phyloP scores from a whole-genome alignment of 2,329 filamentous ascomycete species.

The Fusarium siculi region DNA sequence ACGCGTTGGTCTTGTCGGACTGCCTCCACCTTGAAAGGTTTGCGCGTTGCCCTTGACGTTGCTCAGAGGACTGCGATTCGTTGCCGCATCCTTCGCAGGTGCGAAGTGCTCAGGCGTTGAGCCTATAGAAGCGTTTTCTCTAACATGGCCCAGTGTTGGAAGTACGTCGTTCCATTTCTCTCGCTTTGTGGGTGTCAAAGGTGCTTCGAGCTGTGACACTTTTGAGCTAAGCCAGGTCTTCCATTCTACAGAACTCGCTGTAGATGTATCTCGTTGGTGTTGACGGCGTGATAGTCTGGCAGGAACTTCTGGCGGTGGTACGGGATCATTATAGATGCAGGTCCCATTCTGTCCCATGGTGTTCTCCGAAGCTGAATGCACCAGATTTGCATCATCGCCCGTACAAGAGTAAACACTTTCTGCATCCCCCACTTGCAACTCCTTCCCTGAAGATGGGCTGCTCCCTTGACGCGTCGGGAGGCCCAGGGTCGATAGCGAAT shows the following conservation, averaged over 20 bases:
- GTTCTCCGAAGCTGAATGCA: neutral
- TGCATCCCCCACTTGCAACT: conserved; percentile 52
- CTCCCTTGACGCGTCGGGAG: conserved; percentile 55
- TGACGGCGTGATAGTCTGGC: conserved; percentile 35
- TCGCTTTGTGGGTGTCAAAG: conserved; percentile 21
- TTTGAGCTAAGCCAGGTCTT: conserved; percentile 65
- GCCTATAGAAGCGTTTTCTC: conserved; percentile 63
- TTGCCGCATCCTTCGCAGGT: neutral
- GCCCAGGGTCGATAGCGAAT: conserved; percentile 53
- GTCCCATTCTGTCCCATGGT: neutral
- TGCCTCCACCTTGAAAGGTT: neutral
- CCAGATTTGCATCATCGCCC: conserved; percentile 37
- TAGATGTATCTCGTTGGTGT: conserved; percentile 53
- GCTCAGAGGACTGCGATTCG: conserved; percentile 23
- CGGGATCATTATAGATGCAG: conserved; percentile 14
- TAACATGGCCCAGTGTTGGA: conserved; percentile 54
- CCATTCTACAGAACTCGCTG: conserved; percentile 63
- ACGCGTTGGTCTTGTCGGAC: neutral
- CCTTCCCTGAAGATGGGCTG: conserved; percentile 52
- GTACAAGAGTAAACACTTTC: conserved; percentile 62
- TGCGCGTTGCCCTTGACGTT: conserved; percentile 19
- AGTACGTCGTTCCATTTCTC: neutral
- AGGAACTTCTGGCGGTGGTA: conserved; percentile 1
- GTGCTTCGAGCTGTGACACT: conserved; percentile 57
- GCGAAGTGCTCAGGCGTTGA: conserved; percentile 38